These are phyloP conservation scores for Phytopythium aichiense DNA, from an alignment of 352 stramenopile genomes.

Conservation along the genomic window DNA sequence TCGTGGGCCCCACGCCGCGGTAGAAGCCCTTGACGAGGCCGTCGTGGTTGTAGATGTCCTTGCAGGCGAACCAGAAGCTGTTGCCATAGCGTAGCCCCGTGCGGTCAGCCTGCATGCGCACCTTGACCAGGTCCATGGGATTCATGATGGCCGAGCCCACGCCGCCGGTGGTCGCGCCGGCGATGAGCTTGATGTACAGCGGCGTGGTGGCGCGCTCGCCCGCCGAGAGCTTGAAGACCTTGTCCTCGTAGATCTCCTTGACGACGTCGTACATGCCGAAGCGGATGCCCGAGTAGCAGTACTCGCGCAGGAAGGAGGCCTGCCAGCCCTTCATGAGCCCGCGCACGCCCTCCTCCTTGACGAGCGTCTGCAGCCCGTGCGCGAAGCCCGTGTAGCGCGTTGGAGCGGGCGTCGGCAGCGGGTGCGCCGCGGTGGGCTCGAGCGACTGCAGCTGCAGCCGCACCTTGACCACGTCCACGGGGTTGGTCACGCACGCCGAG, in stretches of 20 bases:
- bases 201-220: constrained; percentile 30
- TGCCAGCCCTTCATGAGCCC: constrained; percentile 58
- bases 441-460: constrained; percentile 59
- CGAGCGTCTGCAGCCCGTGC: constrained; percentile 50
- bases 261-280: constrained; percentile 78
- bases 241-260: constrained; percentile 66
- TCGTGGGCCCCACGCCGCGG: constrained; percentile 60
- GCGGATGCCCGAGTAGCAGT: constrained; percentile 73
- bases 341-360: constrained; percentile 47
- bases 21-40: constrained; percentile 67
- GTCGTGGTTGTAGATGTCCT: constrained; percentile 56
- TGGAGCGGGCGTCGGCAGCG: constrained; percentile 21
- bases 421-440: constrained; percentile 20
- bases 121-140: constrained; percentile 76
- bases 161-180: constrained; percentile 52
- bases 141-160: constrained; percentile 70
- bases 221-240: constrained; percentile 35
- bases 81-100: constrained; percentile 57
- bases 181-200: constrained; percentile 66
- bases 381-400: constrained; percentile 59
- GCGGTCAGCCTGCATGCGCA: constrained; percentile 74
- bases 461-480: constrained; percentile 68
- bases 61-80: constrained; percentile 56
- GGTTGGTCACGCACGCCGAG: constrained; percentile 45
- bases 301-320: constrained; percentile 61